phyloP scores from a whole-genome alignment of 2,329 filamentous ascomycete genomes.

The Ophiostoma piceae region DNA sequence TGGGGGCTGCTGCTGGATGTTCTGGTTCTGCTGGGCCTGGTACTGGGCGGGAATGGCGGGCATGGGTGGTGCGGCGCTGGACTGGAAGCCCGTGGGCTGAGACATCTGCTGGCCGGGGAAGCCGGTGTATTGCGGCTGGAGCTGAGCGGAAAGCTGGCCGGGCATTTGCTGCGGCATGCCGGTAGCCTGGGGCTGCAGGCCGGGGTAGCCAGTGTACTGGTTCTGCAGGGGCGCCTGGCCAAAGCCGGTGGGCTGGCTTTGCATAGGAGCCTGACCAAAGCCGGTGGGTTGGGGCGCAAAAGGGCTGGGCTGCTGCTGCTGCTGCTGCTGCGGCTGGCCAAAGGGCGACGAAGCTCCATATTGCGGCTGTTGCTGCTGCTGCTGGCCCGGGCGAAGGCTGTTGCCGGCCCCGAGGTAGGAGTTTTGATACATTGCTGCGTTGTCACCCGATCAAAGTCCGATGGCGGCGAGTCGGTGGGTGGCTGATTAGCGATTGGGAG shows the following conservation, averaged over 20 bases:
- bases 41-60: constrained; percentile 56
- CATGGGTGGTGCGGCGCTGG: constrained; percentile 51
- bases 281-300: constrained; percentile 58
- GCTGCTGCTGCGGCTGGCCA: constrained; percentile 41
- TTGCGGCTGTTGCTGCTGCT: constrained; percentile 40
- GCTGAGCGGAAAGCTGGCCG: constrained; percentile 35
- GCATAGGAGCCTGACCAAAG: constrained; percentile 51
- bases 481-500: neutral
- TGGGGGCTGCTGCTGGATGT: constrained; percentile 28
- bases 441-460: neutral
- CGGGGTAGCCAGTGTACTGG: constrained; percentile 57
- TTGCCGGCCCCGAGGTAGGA: constrained; percentile 72
- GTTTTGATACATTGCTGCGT: constrained; percentile 72
- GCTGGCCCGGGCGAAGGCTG: constrained; percentile 59
- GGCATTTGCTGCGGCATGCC: constrained; percentile 45
- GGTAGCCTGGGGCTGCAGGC: constrained; percentile 43
- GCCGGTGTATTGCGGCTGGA: constrained; percentile 65
- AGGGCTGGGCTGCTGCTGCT: constrained; percentile 48
- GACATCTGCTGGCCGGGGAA: constrained; percentile 47
- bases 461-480: neutral
- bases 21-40: constrained; percentile 45
- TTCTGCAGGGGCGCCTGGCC: constrained; percentile 51
- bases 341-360: constrained; percentile 49
- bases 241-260: constrained; percentile 57
- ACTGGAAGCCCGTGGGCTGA: constrained; percentile 55